Conservation (phyloP, 805 yeast genomes). For the Zygotorulaspora florentina region DNA sequence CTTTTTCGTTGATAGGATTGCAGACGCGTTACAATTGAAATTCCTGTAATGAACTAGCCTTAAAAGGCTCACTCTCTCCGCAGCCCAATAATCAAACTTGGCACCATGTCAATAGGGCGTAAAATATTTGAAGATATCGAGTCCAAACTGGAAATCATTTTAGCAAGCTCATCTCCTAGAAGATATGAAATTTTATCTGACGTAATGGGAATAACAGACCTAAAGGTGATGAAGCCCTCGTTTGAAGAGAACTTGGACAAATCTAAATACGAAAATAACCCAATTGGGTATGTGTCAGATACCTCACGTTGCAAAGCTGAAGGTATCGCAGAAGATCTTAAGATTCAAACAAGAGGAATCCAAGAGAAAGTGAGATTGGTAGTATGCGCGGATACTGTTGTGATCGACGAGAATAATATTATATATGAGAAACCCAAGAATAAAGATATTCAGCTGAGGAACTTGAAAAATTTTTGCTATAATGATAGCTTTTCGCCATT, state of each 20-base stretch:
- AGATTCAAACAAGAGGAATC: constrained; percentile 11
- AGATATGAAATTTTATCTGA: constrained; percentile 66
- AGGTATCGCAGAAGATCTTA: constrained; percentile 50
- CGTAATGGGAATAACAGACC: constrained; percentile 44
- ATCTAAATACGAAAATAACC: constrained; percentile 20
- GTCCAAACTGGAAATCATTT: constrained; percentile 40
- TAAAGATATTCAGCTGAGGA: constrained; percentile 45
- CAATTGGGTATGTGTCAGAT: constrained; percentile 51
- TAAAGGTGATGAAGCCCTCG: constrained; percentile 52
- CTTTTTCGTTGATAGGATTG: too few species aligned
- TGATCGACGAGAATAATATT: constrained; percentile 51
- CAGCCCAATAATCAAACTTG: background rate
- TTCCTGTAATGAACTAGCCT: too few species aligned
- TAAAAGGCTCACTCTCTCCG: too few species aligned
- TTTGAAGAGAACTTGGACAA: constrained; percentile 78
- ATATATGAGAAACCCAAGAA: constrained; percentile 80
- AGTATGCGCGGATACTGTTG: constrained; percentile 76
- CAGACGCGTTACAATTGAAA: too few species aligned
- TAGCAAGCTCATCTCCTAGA: constrained; percentile 85
- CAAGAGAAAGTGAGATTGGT: constrained; percentile 28
- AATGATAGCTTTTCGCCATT: constrained; percentile 46
- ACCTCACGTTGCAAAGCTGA: constrained; percentile 69
- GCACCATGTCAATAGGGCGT: background rate
- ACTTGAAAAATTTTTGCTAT: constrained; percentile 42
- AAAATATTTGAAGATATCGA: constrained; percentile 7